These are phyloP conservation scores for Fagopyrum esculentum DNA, from an alignment of 148 eudicot species.

Conservation along the genomic window DNA sequence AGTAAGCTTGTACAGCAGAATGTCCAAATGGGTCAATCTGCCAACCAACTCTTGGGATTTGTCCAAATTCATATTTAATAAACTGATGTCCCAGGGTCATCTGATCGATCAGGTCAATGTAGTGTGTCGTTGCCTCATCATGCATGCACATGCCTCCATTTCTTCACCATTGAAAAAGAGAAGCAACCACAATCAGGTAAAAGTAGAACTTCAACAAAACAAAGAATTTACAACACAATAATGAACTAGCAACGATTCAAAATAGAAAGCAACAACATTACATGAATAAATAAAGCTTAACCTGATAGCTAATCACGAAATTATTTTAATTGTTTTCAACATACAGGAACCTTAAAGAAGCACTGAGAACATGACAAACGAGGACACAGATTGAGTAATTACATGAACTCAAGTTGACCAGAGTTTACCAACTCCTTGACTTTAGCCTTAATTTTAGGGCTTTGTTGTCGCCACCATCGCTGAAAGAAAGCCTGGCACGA, in stretches of 20 bases:
- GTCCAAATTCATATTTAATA: constrained; percentile 50
- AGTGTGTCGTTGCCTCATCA: constrained; percentile 77
- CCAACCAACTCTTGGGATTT: constrained; percentile 76
- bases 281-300: not conserved
- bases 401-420: constrained; percentile 80
- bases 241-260: not conserved
- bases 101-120: constrained; percentile 73
- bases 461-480: constrained; percentile 80
- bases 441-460: constrained; percentile 39
- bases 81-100: constrained; percentile 68
- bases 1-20: constrained; percentile 83
- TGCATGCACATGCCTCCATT: constrained; percentile 87
- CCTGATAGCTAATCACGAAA: not conserved
- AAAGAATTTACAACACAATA: not conserved
- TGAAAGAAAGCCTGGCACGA: constrained; percentile 59
- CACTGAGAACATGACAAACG: not conserved
- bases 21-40: constrained; percentile 89
- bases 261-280: not conserved
- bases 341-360: constrained; percentile 2
- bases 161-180: constrained; percentile 25
- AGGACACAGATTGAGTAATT: constrained; percentile 13
- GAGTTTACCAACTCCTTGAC: constrained; percentile 62
- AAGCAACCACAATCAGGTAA: constrained; percentile 1
- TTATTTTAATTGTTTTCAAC: not conserved
- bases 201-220: not conserved